phyloP scores from a whole-genome alignment of 2,329 filamentous ascomycete species.

The Kalaharituber pfeilii region DNA sequence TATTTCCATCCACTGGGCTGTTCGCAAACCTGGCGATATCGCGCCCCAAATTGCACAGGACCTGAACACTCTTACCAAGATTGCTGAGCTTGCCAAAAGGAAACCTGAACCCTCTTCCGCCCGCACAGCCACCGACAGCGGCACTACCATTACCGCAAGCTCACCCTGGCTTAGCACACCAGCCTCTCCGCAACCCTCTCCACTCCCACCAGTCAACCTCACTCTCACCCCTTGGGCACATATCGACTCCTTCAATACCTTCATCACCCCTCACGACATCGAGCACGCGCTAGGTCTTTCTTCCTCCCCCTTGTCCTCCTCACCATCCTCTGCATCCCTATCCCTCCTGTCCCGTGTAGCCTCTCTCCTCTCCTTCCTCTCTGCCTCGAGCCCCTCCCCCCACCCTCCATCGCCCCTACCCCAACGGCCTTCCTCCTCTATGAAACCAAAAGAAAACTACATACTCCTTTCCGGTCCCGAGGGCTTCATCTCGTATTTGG shows the following conservation, averaged over 20 bases:
- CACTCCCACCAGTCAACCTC: not conserved
- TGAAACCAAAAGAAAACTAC: slow-evolving; percentile 48
- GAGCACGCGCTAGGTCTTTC: slow-evolving; percentile 30
- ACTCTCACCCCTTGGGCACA: slow-evolving; percentile 23
- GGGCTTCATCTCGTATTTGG: slow-evolving; percentile 67
- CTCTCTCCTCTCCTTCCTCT: too few relatives aligned
- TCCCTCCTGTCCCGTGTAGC: too few relatives aligned
- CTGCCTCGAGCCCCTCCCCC: too few relatives aligned
- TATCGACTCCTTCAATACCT: slow-evolving; percentile 38
- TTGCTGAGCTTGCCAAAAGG: too few relatives aligned
- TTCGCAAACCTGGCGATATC: slow-evolving; percentile 20
- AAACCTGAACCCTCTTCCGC: too few relatives aligned
- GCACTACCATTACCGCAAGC: too few relatives aligned
- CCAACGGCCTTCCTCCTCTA: not conserved
- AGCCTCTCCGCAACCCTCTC: not conserved
- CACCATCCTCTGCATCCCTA: not conserved
- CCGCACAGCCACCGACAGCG: too few relatives aligned
- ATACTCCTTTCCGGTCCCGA: slow-evolving; percentile 82
- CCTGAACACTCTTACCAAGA: slow-evolving; percentile 42
- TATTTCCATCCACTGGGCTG: slow-evolving; percentile 67
- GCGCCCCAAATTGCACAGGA: slow-evolving; percentile 39
- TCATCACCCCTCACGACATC: slow-evolving; percentile 17
- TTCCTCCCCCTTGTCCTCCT: slow-evolving; percentile 47
- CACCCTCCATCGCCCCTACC: not conserved
- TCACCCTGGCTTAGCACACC: too few relatives aligned